A percentile compares a stretch with the other conserved stretches of the same genome.
These are phyloP conservation scores for Hanseniaspora lindneri DNA, from an alignment of 805 yeast genomes.

Conservation along the genomic window DNA sequence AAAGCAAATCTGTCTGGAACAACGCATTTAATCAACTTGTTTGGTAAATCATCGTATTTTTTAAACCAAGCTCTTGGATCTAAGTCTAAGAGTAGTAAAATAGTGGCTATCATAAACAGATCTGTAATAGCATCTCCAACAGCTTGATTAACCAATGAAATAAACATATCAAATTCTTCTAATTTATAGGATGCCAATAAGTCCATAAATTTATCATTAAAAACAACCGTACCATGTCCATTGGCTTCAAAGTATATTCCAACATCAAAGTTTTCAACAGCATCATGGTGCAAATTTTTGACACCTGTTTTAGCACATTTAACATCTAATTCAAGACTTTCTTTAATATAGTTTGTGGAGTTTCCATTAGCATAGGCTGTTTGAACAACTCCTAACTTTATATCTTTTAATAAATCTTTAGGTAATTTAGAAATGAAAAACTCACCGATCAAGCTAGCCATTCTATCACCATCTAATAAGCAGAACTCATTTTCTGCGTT, in stretches of 20 bases:
- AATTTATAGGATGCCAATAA: conserved; percentile 33
- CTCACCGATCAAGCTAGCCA: conserved; percentile 70
- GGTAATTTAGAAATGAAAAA: conserved; percentile 46
- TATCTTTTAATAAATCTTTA: conserved; percentile 22
- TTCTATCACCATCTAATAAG: conserved; percentile 84
- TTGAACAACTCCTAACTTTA: conserved; percentile 74
- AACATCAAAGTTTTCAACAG: conserved; percentile 69
- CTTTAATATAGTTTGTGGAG: conserved; percentile 59
- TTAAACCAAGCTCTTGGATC: conserved; percentile 62
- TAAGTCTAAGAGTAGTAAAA: conserved; percentile 45
- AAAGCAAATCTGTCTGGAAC: conserved; percentile 73
- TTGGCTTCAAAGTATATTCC: conserved; percentile 97
- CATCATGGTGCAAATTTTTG: conserved; percentile 83
- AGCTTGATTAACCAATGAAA: conserved; percentile 78
- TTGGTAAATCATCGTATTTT: conserved; percentile 76
- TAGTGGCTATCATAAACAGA: conserved; percentile 60
- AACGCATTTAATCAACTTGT: conserved; percentile 63
- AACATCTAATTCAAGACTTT: conserved; percentile 59
- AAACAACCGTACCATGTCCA: conserved; percentile 96
- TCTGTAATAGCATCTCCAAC: conserved; percentile 99
- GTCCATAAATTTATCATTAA: conserved; percentile 42
- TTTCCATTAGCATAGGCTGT: conserved; percentile 97
- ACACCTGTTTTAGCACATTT: conserved; percentile 92
- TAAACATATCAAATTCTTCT: conserved; percentile 45
- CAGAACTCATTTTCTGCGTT: conserved; percentile 33